Evolutionary conservation across 1,284 basidiomycete genomes (phyloP).

Genomic region (Takashimella koratensis): DNA sequence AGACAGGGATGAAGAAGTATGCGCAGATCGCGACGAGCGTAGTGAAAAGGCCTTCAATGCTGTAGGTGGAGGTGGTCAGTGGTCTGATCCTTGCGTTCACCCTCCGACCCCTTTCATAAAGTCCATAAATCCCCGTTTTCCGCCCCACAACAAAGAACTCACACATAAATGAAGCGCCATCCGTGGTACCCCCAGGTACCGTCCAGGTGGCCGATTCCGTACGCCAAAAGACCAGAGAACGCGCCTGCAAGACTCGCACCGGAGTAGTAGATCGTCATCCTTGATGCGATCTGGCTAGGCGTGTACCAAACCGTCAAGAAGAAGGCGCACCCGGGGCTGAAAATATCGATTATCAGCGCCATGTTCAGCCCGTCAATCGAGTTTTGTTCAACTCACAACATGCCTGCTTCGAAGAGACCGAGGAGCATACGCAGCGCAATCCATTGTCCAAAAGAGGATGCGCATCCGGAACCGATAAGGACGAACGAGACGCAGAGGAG

Average conservation of each 20-base stretch:
- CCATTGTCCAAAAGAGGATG: slow-evolving; percentile 20
- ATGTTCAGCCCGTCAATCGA: no score
- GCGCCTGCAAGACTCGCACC: slow-evolving; percentile 17
- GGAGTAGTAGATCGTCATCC: slow-evolving; percentile 9
- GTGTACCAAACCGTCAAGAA: background rate
- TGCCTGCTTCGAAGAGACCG: background rate
- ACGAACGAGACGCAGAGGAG: slow-evolving; percentile 11
- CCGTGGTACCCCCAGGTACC: slow-evolving; percentile 22
- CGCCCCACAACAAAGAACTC: no score
- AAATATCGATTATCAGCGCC: no score
- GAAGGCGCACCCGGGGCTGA: background rate
- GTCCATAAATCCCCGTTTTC: no score
- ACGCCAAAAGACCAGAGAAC: slow-evolving; percentile 33
- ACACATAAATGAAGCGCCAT: slow-evolving; percentile 37
- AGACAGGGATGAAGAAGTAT: slow-evolving; percentile 18
- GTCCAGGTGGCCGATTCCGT: slow-evolving; percentile 31
- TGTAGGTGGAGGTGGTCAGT: no score
- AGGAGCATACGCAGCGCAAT: slow-evolving; percentile 16
- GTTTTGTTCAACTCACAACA: no score
- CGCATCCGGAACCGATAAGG: slow-evolving; percentile 21
- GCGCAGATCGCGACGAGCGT: slow-evolving; percentile 15
- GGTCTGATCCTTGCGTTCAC: no score
- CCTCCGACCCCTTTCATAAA: no score
- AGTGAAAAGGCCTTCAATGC: slow-evolving; percentile 21
- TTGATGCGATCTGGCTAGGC: background rate